A percentile compares a stretch with the other conserved stretches of the same genome.
Conservation (phyloP, 352 stramenopile species). For the Globisporangium spinosum region DNA sequence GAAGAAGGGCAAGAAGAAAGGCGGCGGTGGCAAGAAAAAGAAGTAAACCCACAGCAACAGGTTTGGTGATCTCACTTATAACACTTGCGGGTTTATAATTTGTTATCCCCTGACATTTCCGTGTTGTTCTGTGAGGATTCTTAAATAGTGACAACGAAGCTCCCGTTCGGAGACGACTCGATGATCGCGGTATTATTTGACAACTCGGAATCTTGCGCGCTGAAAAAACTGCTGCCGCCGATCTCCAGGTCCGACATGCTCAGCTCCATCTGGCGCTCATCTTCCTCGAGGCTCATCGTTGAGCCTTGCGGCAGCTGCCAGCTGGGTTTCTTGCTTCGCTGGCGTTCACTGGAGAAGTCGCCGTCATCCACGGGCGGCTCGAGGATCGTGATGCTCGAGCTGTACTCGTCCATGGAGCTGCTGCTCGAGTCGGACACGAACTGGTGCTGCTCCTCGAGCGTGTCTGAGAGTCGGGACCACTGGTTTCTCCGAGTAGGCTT, state of each 20-base stretch:
- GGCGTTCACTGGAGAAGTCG: slow-evolving; percentile 21
- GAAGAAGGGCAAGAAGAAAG: slow-evolving; percentile 81
- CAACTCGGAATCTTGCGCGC: slow-evolving; percentile 8
- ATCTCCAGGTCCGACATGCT: slow-evolving; percentile 20
- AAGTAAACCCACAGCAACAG: slow-evolving; percentile 12
- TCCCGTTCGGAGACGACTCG: slow-evolving; percentile 49
- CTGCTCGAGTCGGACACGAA: slow-evolving; percentile 39
- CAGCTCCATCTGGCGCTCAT: slow-evolving; percentile 10
- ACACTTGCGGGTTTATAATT: neutral
- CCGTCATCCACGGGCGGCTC: slow-evolving; percentile 22
- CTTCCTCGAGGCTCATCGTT: neutral
- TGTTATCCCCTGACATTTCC: neutral
- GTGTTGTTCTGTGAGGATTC: neutral
- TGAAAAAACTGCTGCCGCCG: slow-evolving; percentile 12
- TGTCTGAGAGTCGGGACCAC: slow-evolving; percentile 24
- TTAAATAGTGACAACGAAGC: slow-evolving; percentile 66
- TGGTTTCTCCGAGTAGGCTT: slow-evolving; percentile 12
- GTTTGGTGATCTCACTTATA: neutral
- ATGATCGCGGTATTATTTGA: slow-evolving; percentile 28
- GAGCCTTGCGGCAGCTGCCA: neutral
- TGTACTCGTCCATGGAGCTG: slow-evolving; percentile 43
- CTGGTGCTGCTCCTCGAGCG: slow-evolving; percentile 46
- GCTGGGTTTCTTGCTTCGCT: slow-evolving; percentile 19
- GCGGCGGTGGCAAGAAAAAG: slow-evolving; percentile 66
- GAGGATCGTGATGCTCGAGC: slow-evolving; percentile 39